Conservation (phyloP, 352 stramenopile genomes). For the Phytophthora fragariae region DNA sequence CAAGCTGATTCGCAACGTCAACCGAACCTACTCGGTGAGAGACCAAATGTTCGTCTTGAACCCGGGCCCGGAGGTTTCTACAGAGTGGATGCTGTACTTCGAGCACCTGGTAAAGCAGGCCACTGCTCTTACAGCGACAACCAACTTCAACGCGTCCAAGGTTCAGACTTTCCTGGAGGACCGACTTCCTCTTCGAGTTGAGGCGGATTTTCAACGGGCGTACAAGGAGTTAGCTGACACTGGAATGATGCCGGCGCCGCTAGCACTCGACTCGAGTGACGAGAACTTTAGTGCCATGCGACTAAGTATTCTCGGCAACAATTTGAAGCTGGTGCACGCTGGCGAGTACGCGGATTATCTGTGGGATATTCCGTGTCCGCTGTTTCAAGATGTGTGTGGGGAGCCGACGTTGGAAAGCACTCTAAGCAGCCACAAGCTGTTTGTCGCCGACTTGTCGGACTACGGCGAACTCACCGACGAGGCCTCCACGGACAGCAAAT, state of each 20-base stretch:
- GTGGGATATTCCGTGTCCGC: conserved; percentile 5
- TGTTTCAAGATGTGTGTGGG: conserved; percentile 27
- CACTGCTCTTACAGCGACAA: conserved; percentile 29
- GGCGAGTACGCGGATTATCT: conserved; percentile 32
- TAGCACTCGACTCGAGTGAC: conserved; percentile 45
- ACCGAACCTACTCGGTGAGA: conserved; percentile 34
- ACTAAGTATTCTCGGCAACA: conserved; percentile 44
- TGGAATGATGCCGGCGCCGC: conserved; percentile 27
- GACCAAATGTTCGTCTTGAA: conserved; percentile 36
- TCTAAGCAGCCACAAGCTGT: conserved; percentile 32
- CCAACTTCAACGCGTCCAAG: conserved; percentile 31
- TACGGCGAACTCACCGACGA: conserved; percentile 29
- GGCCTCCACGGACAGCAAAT: conserved; percentile 33
- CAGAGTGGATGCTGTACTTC: conserved; percentile 39
- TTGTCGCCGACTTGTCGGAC: conserved; percentile 38
- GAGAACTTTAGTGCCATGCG: conserved; percentile 47
- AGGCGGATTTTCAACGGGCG: conserved; percentile 24
- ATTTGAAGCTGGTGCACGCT: conserved; percentile 31
- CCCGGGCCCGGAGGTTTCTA: conserved; percentile 27
- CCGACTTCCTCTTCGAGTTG: conserved; percentile 18
- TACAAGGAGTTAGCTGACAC: conserved; percentile 35
- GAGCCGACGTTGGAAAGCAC: conserved; percentile 11
- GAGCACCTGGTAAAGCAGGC: conserved; percentile 35
- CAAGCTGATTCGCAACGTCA: conserved; percentile 40
- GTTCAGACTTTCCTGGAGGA: conserved; percentile 34